Evolutionary conservation across 495 filamentous ascomycete species (phyloP).

Genomic region (Aspergillus nanangensis): DNA sequence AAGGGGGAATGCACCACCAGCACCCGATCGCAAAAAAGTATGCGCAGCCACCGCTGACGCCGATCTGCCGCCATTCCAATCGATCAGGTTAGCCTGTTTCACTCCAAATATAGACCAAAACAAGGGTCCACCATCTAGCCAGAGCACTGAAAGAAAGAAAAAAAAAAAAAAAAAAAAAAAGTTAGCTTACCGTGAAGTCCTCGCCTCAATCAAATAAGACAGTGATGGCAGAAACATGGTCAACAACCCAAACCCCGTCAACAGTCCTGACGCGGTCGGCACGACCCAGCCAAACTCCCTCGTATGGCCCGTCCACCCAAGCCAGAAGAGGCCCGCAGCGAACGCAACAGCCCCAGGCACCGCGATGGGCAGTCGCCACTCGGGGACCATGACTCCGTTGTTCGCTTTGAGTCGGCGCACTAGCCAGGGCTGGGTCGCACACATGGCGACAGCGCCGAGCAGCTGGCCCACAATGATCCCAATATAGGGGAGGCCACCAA

Average conservation of each 20-base stretch:
- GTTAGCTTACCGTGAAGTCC: not conserved
- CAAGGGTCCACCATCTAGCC: not conserved
- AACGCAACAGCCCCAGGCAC: conserved; percentile 38
- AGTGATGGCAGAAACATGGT: conserved; percentile 43
- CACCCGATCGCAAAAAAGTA: conserved; percentile 55
- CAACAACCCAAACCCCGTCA: conserved; percentile 38
- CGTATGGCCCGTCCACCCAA: conserved; percentile 53
- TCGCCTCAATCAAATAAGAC: conserved; percentile 51
- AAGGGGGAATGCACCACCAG: conserved; percentile 53
- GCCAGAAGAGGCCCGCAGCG: conserved; percentile 50
- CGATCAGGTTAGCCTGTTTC: not conserved
- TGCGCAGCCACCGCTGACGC: conserved; percentile 72
- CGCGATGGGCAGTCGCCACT: conserved; percentile 53
- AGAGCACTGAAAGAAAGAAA: not conserved
- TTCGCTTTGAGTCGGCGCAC: conserved; percentile 25
- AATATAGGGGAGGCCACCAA: conserved; percentile 53
- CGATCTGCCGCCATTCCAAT: conserved; percentile 30
- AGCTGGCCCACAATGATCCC: conserved; percentile 51
- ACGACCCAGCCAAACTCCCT: conserved; percentile 51
- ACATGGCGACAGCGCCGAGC: conserved; percentile 38
- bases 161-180: not conserved
- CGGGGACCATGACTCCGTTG: conserved; percentile 43
- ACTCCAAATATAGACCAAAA: not conserved
- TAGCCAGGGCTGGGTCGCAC: conserved; percentile 3
- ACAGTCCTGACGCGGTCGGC: conserved; percentile 44